These are phyloP conservation scores for Irpex rosettiformis DNA, from an alignment of 1,284 basidiomycete genomes.

Conservation along the genomic window DNA sequence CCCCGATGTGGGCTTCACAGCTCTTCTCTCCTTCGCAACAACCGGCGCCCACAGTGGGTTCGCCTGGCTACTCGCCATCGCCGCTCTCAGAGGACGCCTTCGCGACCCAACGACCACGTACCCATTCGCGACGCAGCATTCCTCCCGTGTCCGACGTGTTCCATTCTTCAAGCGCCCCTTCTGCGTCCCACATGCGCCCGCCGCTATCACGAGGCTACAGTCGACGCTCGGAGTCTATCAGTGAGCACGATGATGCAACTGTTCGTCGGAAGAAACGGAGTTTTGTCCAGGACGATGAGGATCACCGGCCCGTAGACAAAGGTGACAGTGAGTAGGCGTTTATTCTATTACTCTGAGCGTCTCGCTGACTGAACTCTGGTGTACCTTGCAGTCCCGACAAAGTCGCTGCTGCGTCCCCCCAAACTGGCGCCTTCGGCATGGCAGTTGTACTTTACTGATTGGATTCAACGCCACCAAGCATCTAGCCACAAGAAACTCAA, in stretches of 20 bases:
- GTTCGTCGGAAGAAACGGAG: slow-evolving; percentile 57
- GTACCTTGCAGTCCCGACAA: slow-evolving; percentile 44
- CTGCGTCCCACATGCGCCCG: slow-evolving; percentile 41
- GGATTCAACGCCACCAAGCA: slow-evolving; percentile 88
- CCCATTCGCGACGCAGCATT: slow-evolving; percentile 24
- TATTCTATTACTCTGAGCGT: slow-evolving; percentile 11
- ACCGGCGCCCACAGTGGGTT: slow-evolving; percentile 17
- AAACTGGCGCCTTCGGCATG: slow-evolving; percentile 94
- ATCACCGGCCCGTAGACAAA: slow-evolving; percentile 32
- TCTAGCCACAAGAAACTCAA: slow-evolving; percentile 81
- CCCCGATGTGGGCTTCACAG: slow-evolving; percentile 61
- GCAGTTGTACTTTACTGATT: slow-evolving; percentile 97
- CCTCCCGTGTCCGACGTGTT: slow-evolving; percentile 58
- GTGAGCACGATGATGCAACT: slow-evolving; percentile 62
- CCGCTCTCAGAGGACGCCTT: slow-evolving; percentile 27
- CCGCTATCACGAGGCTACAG: slow-evolving; percentile 54
- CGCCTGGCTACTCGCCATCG: slow-evolving; percentile 20
- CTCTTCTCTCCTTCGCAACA: slow-evolving; percentile 40
- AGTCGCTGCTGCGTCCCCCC: slow-evolving; percentile 78
- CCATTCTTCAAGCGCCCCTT: slow-evolving; percentile 72
- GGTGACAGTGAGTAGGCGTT: slow-evolving; percentile 23
- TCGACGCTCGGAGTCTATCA: slow-evolving; percentile 61
- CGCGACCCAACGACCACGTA: slow-evolving; percentile 29
- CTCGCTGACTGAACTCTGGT: slow-evolving; percentile 19
- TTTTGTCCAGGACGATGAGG: slow-evolving; percentile 40